Conservation (phyloP, 805 yeast genomes). For the Yarrowia sp. region DNA sequence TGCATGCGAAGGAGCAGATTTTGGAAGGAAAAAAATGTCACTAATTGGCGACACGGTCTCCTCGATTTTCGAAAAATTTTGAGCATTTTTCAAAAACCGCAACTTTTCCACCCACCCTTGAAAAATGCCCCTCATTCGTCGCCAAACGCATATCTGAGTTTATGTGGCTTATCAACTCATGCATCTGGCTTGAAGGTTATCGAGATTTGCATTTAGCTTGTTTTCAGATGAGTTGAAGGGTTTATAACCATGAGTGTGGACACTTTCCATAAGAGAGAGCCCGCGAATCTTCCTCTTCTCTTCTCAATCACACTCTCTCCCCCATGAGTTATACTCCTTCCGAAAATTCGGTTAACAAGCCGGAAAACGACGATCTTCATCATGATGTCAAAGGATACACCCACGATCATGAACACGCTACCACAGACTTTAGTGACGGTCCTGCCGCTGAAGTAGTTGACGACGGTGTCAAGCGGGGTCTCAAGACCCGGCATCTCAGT, state of each 20-base stretch:
- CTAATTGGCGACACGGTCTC: neutral
- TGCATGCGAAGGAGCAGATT: neutral
- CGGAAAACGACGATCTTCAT: conserved; percentile 1
- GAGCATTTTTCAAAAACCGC: neutral
- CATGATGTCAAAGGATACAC: conserved; percentile 13
- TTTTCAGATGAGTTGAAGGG: conserved; percentile 31
- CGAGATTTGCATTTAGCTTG: conserved; percentile 14
- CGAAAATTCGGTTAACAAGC: conserved; percentile 12
- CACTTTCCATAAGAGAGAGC: conserved; percentile 5
- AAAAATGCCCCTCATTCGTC: neutral
- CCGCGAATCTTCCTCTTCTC: neutral
- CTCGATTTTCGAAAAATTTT: neutral
- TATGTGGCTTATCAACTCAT: conserved; percentile 36
- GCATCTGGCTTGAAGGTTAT: conserved; percentile 12
- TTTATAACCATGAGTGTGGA: conserved; percentile 12
- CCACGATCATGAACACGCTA: conserved; percentile 17
- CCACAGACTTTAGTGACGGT: conserved; percentile 31
- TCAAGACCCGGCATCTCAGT: conserved; percentile 71
- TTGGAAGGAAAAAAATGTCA: neutral
- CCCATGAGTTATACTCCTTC: conserved; percentile 36
- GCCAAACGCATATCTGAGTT: conserved; percentile 7
- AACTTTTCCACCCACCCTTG: neutral
- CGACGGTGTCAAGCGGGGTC: conserved; percentile 52
- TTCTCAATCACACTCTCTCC: neutral
- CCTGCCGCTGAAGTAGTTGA: conserved; percentile 40